Evolutionary conservation across 345 rosid genomes (phyloP), one percentile per base, ranked within the genome.

Genomic region (Salix caprea): DNA sequence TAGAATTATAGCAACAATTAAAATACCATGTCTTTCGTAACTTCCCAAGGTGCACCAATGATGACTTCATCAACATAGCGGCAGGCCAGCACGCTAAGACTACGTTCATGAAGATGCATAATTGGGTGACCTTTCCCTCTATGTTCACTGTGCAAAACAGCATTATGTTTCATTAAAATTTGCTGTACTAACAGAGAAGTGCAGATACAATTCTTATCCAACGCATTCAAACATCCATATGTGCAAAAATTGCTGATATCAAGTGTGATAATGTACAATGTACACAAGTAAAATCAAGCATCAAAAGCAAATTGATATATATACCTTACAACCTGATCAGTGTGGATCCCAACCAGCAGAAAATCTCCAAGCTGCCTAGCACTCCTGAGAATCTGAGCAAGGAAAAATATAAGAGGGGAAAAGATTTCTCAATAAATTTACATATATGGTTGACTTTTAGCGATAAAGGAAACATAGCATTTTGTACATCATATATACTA

Each of bases 41-140:
- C 87, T 86, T 90, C 96, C 97, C 93, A 92, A 69, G 99, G 99
- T 65, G 99, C 97, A 74, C 99, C 99, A 64, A 95, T 95, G 80
- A 95, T 92, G 79, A 95, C 93, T 86, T 95, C 99, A 85, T 95
- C 99, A 75, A 95, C 99, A 82, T 91, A 95, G 72, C 96, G 96
- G 74, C 97, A 94, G 65, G 95, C 97, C 81, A 94, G 80, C 68
- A 92, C 97, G 67, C 97, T 91, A 70, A 95, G 90, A 65, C 93
- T 88, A 61, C 99, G 91, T 77, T 95, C 99, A 81, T 92, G 97
- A 52, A 95, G 90, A 86, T 91, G 88, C 99, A 95, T 92, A 76
- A 95, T 89, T 62, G 97, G 99, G 75, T 84, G 86, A 78, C 82
- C 83, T 46, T 77, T 80, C 67, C 97, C 97, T 79, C 96, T 87